Conservation (phyloP, 1,139 yeast genomes). For the Geotrichum fermentans region DNA sequence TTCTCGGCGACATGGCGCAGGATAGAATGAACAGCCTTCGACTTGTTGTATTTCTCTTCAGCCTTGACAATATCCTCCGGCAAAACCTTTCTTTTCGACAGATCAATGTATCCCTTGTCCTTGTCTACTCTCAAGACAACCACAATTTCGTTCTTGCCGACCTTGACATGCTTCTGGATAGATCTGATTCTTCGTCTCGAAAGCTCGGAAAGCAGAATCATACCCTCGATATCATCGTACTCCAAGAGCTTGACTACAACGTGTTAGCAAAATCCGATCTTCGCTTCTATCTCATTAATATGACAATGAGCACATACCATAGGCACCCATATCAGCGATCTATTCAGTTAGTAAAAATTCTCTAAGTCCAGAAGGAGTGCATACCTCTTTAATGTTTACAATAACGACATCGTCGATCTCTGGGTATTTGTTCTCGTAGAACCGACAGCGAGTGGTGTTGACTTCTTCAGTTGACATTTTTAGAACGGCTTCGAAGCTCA, state of each 20-base stretch:
- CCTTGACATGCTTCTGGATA: slow-evolving; percentile 93
- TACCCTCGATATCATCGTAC: slow-evolving; percentile 97
- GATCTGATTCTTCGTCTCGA: slow-evolving; percentile 98
- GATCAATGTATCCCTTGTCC: slow-evolving; percentile 92
- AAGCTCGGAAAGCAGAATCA: slow-evolving; percentile 92
- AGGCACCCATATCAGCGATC: slow-evolving; percentile 37
- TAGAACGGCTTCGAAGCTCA: background rate
- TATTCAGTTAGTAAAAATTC: slow-evolving; percentile 12
- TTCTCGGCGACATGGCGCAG: slow-evolving; percentile 96
- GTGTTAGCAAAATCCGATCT: slow-evolving; percentile 11
- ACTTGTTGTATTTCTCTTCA: slow-evolving; percentile 95
- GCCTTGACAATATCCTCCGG: slow-evolving; percentile 96
- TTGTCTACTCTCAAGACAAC: slow-evolving; percentile 98
- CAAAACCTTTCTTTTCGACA: slow-evolving; percentile 96
- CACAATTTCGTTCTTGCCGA: slow-evolving; percentile 97
- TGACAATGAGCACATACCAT: slow-evolving; percentile 21
- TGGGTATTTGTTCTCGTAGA: slow-evolving; percentile 96
- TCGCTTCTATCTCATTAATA: background rate
- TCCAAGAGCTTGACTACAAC: slow-evolving; percentile 73
- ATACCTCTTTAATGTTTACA: slow-evolving; percentile 87
- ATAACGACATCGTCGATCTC: slow-evolving; percentile 98
- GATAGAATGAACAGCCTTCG: slow-evolving; percentile 95
- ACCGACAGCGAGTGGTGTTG: slow-evolving; percentile 86
- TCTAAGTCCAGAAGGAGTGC: too few relatives aligned
- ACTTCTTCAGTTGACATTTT: slow-evolving; percentile 33